A percentile compares a stretch with the other conserved stretches of the same genome.
Evolutionary conservation across 2,329 filamentous ascomycete species (phyloP).

Genomic region (Colletotrichum gigasporum): DNA sequence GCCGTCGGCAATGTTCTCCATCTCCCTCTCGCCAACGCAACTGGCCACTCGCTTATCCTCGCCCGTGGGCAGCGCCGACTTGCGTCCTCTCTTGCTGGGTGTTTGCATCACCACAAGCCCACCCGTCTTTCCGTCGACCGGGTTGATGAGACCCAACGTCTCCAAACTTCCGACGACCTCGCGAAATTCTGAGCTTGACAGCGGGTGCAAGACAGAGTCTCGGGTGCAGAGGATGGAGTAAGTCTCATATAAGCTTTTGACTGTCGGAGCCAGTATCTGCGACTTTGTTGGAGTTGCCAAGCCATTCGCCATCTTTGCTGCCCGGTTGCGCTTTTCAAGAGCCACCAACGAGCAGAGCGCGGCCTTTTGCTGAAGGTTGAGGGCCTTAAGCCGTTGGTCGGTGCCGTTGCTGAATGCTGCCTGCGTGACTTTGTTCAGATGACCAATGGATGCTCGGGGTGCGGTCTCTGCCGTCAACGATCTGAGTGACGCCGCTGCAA

Average conservation of each 20-base stretch:
- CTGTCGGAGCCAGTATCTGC: constrained; percentile 73
- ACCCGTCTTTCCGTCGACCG: constrained; percentile 74
- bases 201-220: constrained; percentile 88
- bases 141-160: constrained; percentile 82
- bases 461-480: constrained; percentile 79
- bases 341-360: constrained; percentile 89
- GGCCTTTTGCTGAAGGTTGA: constrained; percentile 97
- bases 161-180: constrained; percentile 92
- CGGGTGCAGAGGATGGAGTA: constrained; percentile 85
- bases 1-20: constrained; percentile 74
- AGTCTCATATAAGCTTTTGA: constrained; percentile 85
- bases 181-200: constrained; percentile 91
- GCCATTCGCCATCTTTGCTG: constrained; percentile 53
- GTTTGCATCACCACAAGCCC: constrained; percentile 73
- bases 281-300: constrained; percentile 69
- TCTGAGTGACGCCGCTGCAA: constrained; percentile 64
- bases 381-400: constrained; percentile 80
- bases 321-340: constrained; percentile 79
- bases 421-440: constrained; percentile 91
- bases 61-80: constrained; percentile 59
- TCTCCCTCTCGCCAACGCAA: constrained; percentile 82
- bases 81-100: constrained; percentile 75
- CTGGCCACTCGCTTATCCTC: constrained; percentile 85
- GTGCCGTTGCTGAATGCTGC: constrained; percentile 91
- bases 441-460: constrained; percentile 87